Conservation (phyloP, 768 basidiomycete genomes). For the Phanerochaete sordida region DNA sequence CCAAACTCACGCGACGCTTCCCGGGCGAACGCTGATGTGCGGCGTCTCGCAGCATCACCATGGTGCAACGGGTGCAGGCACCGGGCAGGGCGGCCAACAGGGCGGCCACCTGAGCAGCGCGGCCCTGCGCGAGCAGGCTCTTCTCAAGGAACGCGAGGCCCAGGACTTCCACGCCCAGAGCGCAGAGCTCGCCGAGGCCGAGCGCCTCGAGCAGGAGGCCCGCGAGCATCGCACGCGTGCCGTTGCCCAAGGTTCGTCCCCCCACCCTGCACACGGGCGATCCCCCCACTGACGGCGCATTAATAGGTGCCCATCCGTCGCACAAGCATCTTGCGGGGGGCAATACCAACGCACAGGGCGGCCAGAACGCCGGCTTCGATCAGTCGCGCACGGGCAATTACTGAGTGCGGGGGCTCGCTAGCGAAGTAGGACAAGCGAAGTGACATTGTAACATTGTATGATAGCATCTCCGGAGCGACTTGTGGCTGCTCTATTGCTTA, state of each 20-base stretch:
- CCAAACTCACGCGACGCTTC: neutral
- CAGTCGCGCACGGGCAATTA: neutral
- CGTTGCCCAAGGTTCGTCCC: conserved; percentile 11
- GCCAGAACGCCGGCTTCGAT: neutral
- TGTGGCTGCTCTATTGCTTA: neutral
- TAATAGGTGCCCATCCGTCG: conserved; percentile 8
- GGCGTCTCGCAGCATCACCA: neutral
- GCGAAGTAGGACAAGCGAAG: no score
- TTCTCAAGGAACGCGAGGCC: conserved; percentile 10
- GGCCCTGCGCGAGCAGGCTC: conserved; percentile 12
- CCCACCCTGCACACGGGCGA: neutral
- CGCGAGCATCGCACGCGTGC: conserved; percentile 15
- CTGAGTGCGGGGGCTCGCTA: neutral
- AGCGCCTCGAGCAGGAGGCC: conserved; percentile 14
- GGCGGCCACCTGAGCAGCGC: no score
- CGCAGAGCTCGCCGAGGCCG: conserved; percentile 14
- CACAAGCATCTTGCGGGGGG: conserved; percentile 10
- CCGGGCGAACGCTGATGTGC: neutral
- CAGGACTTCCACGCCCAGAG: conserved; percentile 11
- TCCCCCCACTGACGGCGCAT: neutral
- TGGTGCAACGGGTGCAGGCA: neutral
- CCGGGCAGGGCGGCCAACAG: neutral
- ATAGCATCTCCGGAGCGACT: neutral
- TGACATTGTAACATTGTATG: neutral
- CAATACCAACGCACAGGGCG: neutral